phyloP scores from a whole-genome alignment of 805 yeast species.

The Metschnikowia koreensis region DNA sequence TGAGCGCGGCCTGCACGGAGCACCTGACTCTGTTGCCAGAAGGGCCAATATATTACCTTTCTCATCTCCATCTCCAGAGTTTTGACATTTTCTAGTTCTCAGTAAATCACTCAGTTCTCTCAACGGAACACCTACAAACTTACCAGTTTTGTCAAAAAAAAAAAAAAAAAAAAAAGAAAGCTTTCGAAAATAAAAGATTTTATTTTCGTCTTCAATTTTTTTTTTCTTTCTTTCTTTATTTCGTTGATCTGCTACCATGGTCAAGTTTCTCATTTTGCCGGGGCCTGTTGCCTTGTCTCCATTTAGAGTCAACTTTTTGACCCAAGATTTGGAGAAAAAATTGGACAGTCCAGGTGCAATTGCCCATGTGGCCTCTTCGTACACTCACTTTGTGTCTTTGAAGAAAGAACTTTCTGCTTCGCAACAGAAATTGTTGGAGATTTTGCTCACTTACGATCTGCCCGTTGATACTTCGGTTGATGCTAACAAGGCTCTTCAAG shows the following conservation, averaged over 20 bases:
- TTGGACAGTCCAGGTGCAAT: slow-evolving; percentile 63
- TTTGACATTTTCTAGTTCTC: slow-evolving; percentile 3
- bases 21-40: slow-evolving; percentile 4
- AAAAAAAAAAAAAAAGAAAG: not conserved
- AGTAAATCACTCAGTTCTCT: not conserved
- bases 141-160: not conserved
- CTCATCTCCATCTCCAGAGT: not conserved
- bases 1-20: not conserved
- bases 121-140: not conserved
- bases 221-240: not conserved
- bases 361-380: slow-evolving; percentile 67
- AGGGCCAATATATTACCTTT: not conserved
- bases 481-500: slow-evolving; percentile 40
- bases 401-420: slow-evolving; percentile 37
- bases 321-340: slow-evolving; percentile 68
- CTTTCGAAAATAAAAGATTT: not conserved
- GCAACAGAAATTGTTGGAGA: slow-evolving; percentile 50
- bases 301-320: slow-evolving; percentile 75
- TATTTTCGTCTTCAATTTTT: slow-evolving; percentile 1
- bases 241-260: slow-evolving; percentile 15
- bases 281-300: slow-evolving; percentile 90
- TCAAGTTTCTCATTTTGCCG: slow-evolving; percentile 49
- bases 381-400: slow-evolving; percentile 76
- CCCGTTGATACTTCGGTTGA: slow-evolving; percentile 54
- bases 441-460: slow-evolving; percentile 72